Evolutionary conservation across 768 basidiomycete genomes (phyloP), one percentile per base, ranked within the genome.

Genomic region (Leccinum sublutescens): DNA sequence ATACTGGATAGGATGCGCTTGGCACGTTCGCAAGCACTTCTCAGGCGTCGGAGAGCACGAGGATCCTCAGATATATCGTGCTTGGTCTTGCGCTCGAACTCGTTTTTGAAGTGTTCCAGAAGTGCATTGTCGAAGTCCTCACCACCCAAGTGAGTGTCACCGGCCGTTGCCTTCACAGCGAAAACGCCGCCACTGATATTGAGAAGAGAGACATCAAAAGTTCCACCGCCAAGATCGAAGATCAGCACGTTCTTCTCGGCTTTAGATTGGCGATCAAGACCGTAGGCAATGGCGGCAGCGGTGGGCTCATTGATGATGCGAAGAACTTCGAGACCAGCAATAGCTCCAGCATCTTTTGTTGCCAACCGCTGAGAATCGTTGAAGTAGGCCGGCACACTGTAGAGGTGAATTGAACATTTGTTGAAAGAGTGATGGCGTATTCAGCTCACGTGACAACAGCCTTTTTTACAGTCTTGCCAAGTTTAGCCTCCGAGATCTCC

Each of bases 261-360:
- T 78, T 91, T 93, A 71, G 89, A 87, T 80, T 97, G 93, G 72
- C 91, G 89, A 77, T 98, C 97, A 57, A 93, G 89, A 83, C 97
- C 97, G 75, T 98, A 98, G 53, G 97, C 97, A 67, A 99, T 98
- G 72, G 97, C 97, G 59, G 97, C 97, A 54, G 97, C 97, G 56
- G 97, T 99, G 63, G 97, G 97, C 82, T 99, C 97, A 80, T 99
- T 99, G 83, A 99, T 99, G 83, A 99, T 99, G 80, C 97, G 96
- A 78, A 99, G 93, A 68, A 99, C 95, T 74, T 99, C 95, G 63
- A 99, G 92, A 64, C 97, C 97, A 70, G 97, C 85, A 67, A 99
- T 99, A 68, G 91, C 84, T 77, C 97, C 97, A 63, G 97, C 97
- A 77, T 99, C 97, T 80, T 98, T 98, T 76, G 97, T 98, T 54